Percentiles rank a stretch among this genome's conserved stretches.
Conservation (phyloP, 495 filamentous ascomycete species). For the Massariosphaeria phaeospora region DNA sequence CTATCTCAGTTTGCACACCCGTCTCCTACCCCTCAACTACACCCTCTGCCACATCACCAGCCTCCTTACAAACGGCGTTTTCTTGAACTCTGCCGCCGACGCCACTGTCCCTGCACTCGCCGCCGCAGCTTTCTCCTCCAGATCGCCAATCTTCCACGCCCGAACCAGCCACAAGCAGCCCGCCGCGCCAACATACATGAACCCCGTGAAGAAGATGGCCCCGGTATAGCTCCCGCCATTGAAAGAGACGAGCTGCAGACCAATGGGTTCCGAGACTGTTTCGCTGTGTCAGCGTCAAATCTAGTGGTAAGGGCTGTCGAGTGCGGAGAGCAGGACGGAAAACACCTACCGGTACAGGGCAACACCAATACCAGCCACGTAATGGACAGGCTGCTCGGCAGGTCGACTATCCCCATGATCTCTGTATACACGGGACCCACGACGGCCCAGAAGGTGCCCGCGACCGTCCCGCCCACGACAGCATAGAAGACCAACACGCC, state of each 20-base stretch:
- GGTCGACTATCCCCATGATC: conserved; percentile 65
- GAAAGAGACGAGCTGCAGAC: conserved; percentile 55
- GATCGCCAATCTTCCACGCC: conserved; percentile 57
- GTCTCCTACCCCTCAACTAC: conserved; percentile 2
- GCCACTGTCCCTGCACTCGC: background rate
- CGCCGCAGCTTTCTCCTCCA: conserved; percentile 38
- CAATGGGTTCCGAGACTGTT: conserved; percentile 66
- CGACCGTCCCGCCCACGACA: conserved; percentile 62
- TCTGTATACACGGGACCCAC: conserved; percentile 71
- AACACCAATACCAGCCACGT: conserved; percentile 69
- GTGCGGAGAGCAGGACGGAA: background rate
- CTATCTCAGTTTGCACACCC: no score
- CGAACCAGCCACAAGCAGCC: conserved; percentile 51
- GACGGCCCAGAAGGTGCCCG: conserved; percentile 68
- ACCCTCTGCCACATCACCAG: conserved; percentile 30
- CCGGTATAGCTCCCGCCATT: conserved; percentile 51
- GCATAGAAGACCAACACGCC: conserved; percentile 66
- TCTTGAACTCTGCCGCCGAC: background rate
- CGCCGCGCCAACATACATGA: conserved; percentile 60
- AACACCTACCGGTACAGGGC: conserved; percentile 59
- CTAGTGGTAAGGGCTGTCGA: conserved; percentile 6
- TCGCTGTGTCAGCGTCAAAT: background rate
- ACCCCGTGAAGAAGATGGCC: conserved; percentile 62
- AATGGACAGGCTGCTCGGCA: conserved; percentile 70
- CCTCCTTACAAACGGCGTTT: conserved; percentile 26